phyloP scores from a whole-genome alignment of 805 yeast genomes.

The Candida boidinii region DNA sequence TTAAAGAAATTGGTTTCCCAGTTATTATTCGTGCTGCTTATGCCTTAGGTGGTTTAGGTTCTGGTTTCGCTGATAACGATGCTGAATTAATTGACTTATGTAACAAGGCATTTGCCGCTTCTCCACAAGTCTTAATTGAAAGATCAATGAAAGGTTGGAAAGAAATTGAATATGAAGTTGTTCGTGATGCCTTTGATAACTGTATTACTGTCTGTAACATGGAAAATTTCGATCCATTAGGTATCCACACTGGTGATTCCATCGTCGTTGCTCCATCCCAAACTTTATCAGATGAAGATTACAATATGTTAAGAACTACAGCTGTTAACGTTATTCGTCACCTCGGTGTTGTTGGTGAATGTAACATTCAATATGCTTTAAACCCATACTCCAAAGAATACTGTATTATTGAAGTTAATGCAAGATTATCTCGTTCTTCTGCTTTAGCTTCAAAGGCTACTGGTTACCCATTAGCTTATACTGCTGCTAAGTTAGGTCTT shows the following conservation, averaged over 20 bases:
- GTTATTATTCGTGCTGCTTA: constrained; percentile 96
- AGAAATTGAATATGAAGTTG: constrained; percentile 97
- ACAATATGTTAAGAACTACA: constrained; percentile 95
- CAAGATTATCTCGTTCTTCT: constrained; percentile 96
- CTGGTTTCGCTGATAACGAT: constrained; percentile 92
- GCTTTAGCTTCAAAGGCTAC: constrained; percentile 98
- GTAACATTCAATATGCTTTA: constrained; percentile 95
- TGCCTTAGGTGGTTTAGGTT: constrained; percentile 96
- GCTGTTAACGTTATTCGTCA: constrained; percentile 97
- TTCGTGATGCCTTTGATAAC: constrained; percentile 93
- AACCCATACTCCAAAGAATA: constrained; percentile 91
- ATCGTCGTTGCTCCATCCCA: constrained; percentile 99
- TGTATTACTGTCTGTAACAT: constrained; percentile 98
- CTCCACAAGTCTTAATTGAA: constrained; percentile 95
- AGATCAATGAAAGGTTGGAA: constrained; percentile 99
- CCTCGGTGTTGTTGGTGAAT: constrained; percentile 98
- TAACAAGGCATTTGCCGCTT: constrained; percentile 85
- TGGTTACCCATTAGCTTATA: constrained; percentile 96
- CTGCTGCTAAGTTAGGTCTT: constrained; percentile 94
- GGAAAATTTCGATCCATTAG: constrained; percentile 98
- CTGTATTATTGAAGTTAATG: constrained; percentile 96
- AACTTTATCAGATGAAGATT: constrained; percentile 93
- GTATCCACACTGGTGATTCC: constrained; percentile 98
- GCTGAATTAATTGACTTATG: constrained; percentile 76
- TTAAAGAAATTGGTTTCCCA: constrained; percentile 83